phyloP scores from a whole-genome alignment of 1,139 yeast genomes.

The Debaryomycetaceae sp. region DNA sequence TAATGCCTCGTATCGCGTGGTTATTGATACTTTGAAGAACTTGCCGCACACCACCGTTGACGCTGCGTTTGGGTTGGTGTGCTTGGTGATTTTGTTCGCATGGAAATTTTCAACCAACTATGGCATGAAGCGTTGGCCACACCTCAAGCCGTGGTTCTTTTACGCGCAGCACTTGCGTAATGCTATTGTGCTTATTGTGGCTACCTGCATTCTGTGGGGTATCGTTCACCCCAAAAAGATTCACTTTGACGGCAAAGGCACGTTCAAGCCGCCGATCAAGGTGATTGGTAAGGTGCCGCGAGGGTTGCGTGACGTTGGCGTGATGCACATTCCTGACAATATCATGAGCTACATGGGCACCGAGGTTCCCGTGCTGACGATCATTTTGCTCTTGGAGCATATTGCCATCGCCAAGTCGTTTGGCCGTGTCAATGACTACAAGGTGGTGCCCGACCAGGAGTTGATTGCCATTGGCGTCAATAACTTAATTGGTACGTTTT shows the following conservation, averaged over 20 bases:
- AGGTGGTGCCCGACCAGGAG: constrained; percentile 90
- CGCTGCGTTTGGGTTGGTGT: constrained; percentile 86
- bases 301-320: constrained; percentile 76
- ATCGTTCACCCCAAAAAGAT: constrained; percentile 33
- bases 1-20: constrained; percentile 62
- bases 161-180: constrained; percentile 74
- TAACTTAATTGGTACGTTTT: constrained; percentile 85
- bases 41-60: constrained; percentile 64
- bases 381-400: constrained; percentile 82
- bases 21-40: constrained; percentile 68
- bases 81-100: constrained; percentile 60
- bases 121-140: constrained; percentile 66
- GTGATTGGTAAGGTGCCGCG: constrained; percentile 77
- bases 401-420: constrained; percentile 92
- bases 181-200: constrained; percentile 74
- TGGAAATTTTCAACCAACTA: constrained; percentile 58
- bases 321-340: constrained; percentile 61
- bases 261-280: constrained; percentile 46
- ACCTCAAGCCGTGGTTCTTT: constrained; percentile 53
- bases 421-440: constrained; percentile 88
- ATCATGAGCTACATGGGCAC: constrained; percentile 59
- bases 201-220: constrained; percentile 71
- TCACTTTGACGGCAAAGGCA: constrained; percentile 32
- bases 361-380: constrained; percentile 81
- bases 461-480: constrained; percentile 91